These are phyloP conservation scores for Pseudoneurospora amorphoporcata DNA, from an alignment of 495 filamentous ascomycete genomes.

Conservation along the genomic window DNA sequence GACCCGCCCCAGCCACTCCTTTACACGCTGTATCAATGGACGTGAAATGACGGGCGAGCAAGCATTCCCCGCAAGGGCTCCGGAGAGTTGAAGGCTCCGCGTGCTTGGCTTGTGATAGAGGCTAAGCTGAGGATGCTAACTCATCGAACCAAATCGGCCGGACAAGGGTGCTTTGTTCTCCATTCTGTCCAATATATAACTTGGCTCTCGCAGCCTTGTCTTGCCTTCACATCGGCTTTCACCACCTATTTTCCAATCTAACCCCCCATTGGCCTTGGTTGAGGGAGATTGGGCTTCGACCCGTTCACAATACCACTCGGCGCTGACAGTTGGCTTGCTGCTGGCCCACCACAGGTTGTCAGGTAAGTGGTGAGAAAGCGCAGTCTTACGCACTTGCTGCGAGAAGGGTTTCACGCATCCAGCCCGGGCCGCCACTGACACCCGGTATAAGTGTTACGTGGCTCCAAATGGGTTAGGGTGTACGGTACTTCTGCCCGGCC, in stretches of 20 bases:
- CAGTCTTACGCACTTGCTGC: not conserved
- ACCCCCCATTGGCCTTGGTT: not conserved
- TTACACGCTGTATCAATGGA: not conserved
- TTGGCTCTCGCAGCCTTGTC: not conserved
- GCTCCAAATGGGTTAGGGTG: not conserved
- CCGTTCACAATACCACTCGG: not conserved
- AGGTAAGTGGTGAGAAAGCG: not conserved
- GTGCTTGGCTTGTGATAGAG: not conserved
- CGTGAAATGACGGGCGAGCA: not conserved
- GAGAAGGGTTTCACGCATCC: not conserved
- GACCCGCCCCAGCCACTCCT: not conserved
- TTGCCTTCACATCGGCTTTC: not conserved
- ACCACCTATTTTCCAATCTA: not conserved
- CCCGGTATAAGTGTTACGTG: not conserved
- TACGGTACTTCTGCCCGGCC: not conserved
- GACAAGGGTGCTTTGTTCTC: not conserved
- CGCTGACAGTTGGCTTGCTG: not conserved
- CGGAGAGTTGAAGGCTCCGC: not conserved
- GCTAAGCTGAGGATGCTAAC: not conserved
- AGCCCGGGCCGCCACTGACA: not conserved
- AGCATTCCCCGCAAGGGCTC: not conserved
- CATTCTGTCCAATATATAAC: not conserved
- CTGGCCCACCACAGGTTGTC: not conserved
- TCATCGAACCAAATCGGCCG: not conserved
- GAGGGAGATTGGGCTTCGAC: not conserved